Percentiles rank a stretch among this genome's conserved stretches.
Conservation (phyloP, 2,329 filamentous ascomycete species). For the Aspergillus ruber region DNA sequence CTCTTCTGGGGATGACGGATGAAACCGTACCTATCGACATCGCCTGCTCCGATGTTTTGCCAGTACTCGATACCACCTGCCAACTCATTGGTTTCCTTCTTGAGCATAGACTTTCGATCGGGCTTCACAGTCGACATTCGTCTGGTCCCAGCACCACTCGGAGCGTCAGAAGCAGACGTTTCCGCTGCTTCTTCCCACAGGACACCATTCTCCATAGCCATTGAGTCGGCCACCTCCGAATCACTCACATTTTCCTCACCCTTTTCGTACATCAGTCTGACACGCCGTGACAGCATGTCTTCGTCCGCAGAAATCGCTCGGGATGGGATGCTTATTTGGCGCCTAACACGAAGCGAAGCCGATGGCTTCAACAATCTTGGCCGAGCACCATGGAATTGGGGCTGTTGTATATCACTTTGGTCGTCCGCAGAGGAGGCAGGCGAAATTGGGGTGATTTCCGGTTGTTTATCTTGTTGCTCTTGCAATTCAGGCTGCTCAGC, state of each 20-base stretch:
- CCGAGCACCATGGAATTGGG: not conserved
- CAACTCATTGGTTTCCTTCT: conserved; percentile 49
- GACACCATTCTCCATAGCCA: conserved; percentile 33
- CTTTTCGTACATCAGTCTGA: conserved; percentile 58
- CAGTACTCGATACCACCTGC: conserved; percentile 61
- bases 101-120: conserved; percentile 29
- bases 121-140: conserved; percentile 22
- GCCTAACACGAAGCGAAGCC: conserved; percentile 33
- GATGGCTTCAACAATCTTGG: conserved; percentile 24
- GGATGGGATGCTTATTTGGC: conserved; percentile 27
- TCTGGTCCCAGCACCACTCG: conserved; percentile 21
- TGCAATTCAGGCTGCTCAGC: not conserved
- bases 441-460: conserved; percentile 1
- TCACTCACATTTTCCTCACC: conserved; percentile 51
- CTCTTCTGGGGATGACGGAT: conserved; percentile 37
- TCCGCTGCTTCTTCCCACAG: conserved; percentile 35
- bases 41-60: conserved; percentile 52
- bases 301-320: conserved; percentile 58
- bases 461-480: conserved; percentile 1
- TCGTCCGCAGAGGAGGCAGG: conserved; percentile 9
- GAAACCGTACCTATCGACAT: conserved; percentile 62
- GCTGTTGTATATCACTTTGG: conserved; percentile 10
- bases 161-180: not conserved
- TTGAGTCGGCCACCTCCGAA: conserved; percentile 31
- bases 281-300: conserved; percentile 56